Base-by-base conservation (phyloP, 768 basidiomycete genomes). In the Termitomyces sp. region DNA sequence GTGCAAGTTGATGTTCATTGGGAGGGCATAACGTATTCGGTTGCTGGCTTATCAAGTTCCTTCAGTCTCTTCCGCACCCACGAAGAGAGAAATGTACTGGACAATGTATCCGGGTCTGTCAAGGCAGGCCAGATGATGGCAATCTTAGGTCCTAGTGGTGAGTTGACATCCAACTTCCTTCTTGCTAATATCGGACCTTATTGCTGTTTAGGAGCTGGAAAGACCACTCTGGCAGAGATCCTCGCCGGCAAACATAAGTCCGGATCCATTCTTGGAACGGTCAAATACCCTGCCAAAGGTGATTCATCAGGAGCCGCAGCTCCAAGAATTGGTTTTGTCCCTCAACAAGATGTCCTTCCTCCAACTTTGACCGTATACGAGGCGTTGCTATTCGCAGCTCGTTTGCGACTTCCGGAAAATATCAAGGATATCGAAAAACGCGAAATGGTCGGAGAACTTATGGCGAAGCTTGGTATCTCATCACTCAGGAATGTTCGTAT, bases 171-270 rank as follows among this genome's bases (percentile, higher is more conserved):
- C 6, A 41, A 12, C 5, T 51, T 7, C 8, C 14, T 45, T 12
- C 14, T 32, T 43, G 21, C 4, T 6, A 2, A 12, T 6, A 15
- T 21, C 2, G 8, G 24, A 38, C 15, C 3, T 26, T 8, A 15
- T 34, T 7, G 38, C 21, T 3, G 54, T 24, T 51, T 83, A 56
- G 85, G 87, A 53, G 91, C 93, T 17, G 93, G 93, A 42, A 96
- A 96, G 69, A 92, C 90, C 0, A 93, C 94, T 0, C 75, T 98
- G 37, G 86, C 97, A 17, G 95, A 98, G 64, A 83, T 97, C 37
- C 80, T 98, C 10, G 90, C 93, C 0, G 85, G 88, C 2, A 94
- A 88, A 67, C 74, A 72, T 60, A 98, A 97, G 71, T 77, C 79
- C 0, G 95, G 94, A 0, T 64, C 74, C 2, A 76, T 78, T 2